These are phyloP conservation scores for Phytophthora europaea DNA, from an alignment of 352 stramenopile species.

Conservation along the genomic window DNA sequence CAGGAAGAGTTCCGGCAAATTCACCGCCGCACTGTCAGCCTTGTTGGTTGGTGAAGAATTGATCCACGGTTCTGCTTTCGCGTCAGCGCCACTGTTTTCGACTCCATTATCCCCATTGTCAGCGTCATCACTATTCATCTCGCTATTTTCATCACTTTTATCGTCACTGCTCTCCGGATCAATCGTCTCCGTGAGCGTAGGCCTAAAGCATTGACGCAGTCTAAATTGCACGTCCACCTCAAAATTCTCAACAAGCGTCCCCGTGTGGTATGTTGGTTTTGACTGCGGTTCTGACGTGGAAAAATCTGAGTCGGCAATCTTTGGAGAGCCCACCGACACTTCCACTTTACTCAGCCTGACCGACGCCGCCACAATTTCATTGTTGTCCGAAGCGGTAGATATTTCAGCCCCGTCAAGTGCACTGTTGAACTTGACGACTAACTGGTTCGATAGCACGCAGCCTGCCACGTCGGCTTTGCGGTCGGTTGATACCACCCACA, in stretches of 20 bases:
- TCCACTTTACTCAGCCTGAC: slow-evolving; percentile 47
- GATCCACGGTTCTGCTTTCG: slow-evolving; percentile 25
- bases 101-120: slow-evolving; percentile 10
- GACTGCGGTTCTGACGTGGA: slow-evolving; percentile 12
- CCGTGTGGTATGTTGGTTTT: slow-evolving; percentile 40
- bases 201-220: slow-evolving; percentile 43
- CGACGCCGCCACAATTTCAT: slow-evolving; percentile 41
- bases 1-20: slow-evolving; percentile 42
- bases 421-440: slow-evolving; percentile 42
- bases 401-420: slow-evolving; percentile 9
- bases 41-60: slow-evolving; percentile 12
- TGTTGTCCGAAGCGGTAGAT: slow-evolving; percentile 14
- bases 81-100: slow-evolving; percentile 18
- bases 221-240: slow-evolving; percentile 42
- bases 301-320: slow-evolving; percentile 4
- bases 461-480: slow-evolving; percentile 62
- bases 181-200: slow-evolving; percentile 19
- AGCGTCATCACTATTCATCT: slow-evolving; percentile 21
- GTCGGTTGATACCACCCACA: slow-evolving; percentile 80
- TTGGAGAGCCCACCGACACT: slow-evolving; percentile 46
- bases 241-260: slow-evolving; percentile 63
- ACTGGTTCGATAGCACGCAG: slow-evolving; percentile 56
- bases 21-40: slow-evolving; percentile 1
- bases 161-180: slow-evolving; percentile 35
- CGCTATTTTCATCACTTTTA: slow-evolving; percentile 28